These are phyloP conservation scores for Rhytidiadelphus loreus DNA, from an alignment of 225 moss, liverwort and hornwort genomes.

Conservation along the genomic window DNA sequence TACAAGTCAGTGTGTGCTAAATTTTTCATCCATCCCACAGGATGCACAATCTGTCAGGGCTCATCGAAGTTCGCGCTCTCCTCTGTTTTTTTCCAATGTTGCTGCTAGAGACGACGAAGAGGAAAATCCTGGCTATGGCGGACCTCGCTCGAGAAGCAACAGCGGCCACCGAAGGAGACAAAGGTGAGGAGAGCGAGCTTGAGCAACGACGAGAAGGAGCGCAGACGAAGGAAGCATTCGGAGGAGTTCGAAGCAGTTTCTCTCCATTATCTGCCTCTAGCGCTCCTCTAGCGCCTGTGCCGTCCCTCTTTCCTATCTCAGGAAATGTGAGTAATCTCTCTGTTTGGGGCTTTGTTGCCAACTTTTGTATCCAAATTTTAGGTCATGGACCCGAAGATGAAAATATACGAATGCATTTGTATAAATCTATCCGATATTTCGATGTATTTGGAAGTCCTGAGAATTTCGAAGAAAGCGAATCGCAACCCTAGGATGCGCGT, in stretches of 20 bases:
- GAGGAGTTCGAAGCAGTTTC: neutral
- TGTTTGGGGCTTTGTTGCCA: neutral
- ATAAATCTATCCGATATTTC: neutral
- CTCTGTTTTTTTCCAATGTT: too few relatives aligned
- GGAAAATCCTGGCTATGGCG: conserved; percentile 6
- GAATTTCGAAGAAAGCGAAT: neutral
- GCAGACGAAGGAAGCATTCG: neutral
- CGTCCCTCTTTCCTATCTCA: conserved; percentile 33
- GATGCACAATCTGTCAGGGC: neutral
- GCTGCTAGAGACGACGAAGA: neutral
- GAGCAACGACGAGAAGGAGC: neutral
- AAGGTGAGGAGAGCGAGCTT: neutral
- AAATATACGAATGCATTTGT: neutral
- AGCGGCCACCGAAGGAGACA: neutral
- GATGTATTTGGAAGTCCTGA: neutral
- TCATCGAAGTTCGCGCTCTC: neutral
- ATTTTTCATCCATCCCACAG: neutral
- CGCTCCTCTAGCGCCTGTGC: neutral
- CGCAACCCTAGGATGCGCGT: neutral
- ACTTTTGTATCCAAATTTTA: neutral
- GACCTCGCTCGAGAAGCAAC: neutral
- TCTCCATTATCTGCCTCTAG: neutral
- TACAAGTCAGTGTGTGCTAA: neutral
- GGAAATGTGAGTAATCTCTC: conserved; percentile 21
- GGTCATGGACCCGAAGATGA: neutral